Evolutionary conservation across 2,329 filamentous ascomycete species (phyloP).

Genomic region (Didymosphaeria variabile): DNA sequence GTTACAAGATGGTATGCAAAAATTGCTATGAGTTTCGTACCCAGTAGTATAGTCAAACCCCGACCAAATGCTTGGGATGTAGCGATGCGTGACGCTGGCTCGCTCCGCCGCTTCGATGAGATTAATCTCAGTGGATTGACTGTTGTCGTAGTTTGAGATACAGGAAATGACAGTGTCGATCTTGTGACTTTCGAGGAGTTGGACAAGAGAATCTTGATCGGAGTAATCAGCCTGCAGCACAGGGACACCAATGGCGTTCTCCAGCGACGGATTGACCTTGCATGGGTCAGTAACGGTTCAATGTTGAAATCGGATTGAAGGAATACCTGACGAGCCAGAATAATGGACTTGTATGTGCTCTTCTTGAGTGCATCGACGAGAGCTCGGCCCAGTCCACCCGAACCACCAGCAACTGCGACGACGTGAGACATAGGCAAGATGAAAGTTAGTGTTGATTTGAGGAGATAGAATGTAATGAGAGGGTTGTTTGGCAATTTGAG

Average conservation of each 20-base stretch:
- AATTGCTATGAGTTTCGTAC: conserved; percentile 8
- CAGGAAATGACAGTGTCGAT: conserved; percentile 57
- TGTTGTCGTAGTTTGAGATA: conserved; percentile 25
- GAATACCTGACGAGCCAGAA: conserved; percentile 53
- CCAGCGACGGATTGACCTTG: conserved; percentile 20
- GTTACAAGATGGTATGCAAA: not conserved
- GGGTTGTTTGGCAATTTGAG: too few species aligned
- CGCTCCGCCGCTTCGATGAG: conserved; percentile 56
- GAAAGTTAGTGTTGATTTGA: not conserved
- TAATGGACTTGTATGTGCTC: conserved; percentile 49
- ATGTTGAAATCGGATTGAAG: not conserved
- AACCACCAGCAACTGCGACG: conserved; percentile 59
- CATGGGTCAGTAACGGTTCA: not conserved
- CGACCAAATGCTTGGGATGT: conserved; percentile 56
- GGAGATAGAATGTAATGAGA: not conserved
- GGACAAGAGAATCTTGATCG: conserved; percentile 34
- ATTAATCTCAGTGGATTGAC: conserved; percentile 49
- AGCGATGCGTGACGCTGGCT: conserved; percentile 50
- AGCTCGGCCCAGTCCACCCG: conserved; percentile 55
- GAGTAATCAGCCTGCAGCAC: conserved; percentile 44
- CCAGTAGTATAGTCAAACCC: conserved; percentile 17
- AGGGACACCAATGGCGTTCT: conserved; percentile 20
- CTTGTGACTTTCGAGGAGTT: conserved; percentile 47
- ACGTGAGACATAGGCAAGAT: conserved; percentile 27
- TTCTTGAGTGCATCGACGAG: conserved; percentile 56